Base-by-base conservation (phyloP, 164 flowering plant species). In the Liriodendron chinense region DNA sequence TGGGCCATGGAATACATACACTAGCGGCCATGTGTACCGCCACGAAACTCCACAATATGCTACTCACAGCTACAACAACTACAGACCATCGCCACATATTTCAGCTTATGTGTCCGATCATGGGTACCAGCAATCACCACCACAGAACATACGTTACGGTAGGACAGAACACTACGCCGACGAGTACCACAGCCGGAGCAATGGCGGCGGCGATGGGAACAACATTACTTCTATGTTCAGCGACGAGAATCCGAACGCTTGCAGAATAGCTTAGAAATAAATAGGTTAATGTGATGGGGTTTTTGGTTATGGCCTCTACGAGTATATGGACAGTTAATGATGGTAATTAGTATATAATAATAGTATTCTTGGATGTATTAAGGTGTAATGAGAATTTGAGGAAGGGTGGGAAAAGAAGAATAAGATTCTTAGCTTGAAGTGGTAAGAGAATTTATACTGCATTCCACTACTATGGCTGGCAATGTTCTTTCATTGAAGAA, bases 201-300 rank as follows among this genome's bases (percentile, higher is more conserved):
- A 78, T 22, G 82, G 64, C 74, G 75, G 68, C 26, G 78, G 85
- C 61, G 83, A 85, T 79, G 90, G 88, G 68, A 89, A 69, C 75
- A 80, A 86, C 67, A 84, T 92, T 69, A 85, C 87, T 68, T 88
- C 98, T 7, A 85, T 92, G 47, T 95, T 95, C 79, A 93, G 98
- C 49, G 98, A 95, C 68, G 98, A 95, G 79, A 91, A 95, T 82
- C 98, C 98, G 63, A 92, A 95, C 82, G 97, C 98, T 14, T 95
- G 99, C 81, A 83, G 78, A 75, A 87, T 93, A 74, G 82, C 85
- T 9, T 65, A 24, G 66, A 22, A 12, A 62, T 20, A 34, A 47
- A 2, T 53, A 53, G 18, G 59, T 53, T 53, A 53, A 16, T 53
- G 59, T 8, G 18, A 53, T 53, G 59, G 59, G 59, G 59, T 53